Percentiles rank a stretch among this genome's conserved stretches.
phyloP scores from a whole-genome alignment of 1,139 yeast species.

The Lodderomyces theae region DNA sequence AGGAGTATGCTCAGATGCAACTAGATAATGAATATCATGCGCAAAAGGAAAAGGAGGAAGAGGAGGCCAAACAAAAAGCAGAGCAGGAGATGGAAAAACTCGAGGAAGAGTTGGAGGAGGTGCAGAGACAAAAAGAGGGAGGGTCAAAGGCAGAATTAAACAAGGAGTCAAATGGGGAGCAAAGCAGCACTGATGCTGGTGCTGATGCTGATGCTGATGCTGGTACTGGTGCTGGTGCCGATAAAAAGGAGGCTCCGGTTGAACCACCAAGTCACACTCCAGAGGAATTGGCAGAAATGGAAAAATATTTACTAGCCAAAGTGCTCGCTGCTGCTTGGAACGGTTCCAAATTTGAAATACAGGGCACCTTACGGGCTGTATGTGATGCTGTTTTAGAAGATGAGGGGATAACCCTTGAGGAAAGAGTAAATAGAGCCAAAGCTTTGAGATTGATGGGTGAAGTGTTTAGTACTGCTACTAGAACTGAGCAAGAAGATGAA shows the following conservation, averaged over 20 bases:
- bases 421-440: constrained; percentile 73
- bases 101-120: constrained; percentile 22
- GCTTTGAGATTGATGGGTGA: constrained; percentile 73
- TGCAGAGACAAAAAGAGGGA: constrained; percentile 13
- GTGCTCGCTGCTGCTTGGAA: constrained; percentile 96
- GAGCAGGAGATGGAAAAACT: constrained; percentile 19
- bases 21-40: constrained; percentile 54
- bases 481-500: constrained; percentile 85
- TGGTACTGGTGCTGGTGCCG: constrained; percentile 14
- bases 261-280: constrained; percentile 59
- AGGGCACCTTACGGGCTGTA: constrained; percentile 81
- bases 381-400: constrained; percentile 79
- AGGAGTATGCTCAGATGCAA: constrained; percentile 72
- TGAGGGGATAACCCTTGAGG: constrained; percentile 48
- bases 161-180: too few species aligned
- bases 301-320: constrained; percentile 82
- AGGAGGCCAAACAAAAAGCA: constrained; percentile 20
- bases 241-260: constrained; percentile 16
- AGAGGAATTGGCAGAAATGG: constrained; percentile 84
- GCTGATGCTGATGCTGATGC: too few species aligned
- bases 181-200: too few species aligned
- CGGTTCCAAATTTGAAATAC: constrained; percentile 87
- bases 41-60: constrained; percentile 37
- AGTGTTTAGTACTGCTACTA: constrained; percentile 60
- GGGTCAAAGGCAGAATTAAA: constrained; percentile 7